These are phyloP conservation scores for Fusarium neocosmosporiellum DNA, from an alignment of 2,329 filamentous ascomycete genomes.

Conservation along the genomic window DNA sequence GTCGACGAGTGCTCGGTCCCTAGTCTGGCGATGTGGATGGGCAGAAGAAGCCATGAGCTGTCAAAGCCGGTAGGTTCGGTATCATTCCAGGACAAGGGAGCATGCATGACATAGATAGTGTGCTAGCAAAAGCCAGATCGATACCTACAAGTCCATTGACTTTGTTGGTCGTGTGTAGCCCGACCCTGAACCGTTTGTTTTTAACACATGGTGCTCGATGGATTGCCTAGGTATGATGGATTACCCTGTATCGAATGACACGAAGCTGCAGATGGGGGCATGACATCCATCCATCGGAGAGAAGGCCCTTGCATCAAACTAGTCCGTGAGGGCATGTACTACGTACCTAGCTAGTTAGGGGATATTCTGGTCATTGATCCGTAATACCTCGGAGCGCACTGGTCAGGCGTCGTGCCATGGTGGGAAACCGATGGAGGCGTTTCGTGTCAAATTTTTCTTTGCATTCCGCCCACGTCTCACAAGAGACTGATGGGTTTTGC, in stretches of 20 bases:
- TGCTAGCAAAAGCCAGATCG: neutral
- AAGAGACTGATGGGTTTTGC: neutral
- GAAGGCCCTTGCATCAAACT: neutral
- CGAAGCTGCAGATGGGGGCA: neutral
- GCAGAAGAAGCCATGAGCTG: neutral
- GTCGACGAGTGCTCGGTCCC: neutral
- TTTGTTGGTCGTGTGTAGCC: neutral
- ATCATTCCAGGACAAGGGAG: neutral
- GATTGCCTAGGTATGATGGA: neutral
- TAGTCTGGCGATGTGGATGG: neutral
- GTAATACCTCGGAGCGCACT: constrained; percentile 4
- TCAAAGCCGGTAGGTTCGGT: neutral
- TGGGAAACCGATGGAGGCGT: neutral
- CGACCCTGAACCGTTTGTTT: neutral
- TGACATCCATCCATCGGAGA: neutral
- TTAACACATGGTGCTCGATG: neutral
- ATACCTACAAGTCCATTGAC: neutral
- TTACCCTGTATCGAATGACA: constrained; percentile 5
- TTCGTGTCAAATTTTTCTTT: neutral
- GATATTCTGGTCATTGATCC: neutral
- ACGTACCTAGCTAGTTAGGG: neutral
- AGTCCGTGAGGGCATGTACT: neutral
- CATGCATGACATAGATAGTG: neutral
- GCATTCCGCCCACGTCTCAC: constrained; percentile 1
- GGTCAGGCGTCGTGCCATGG: neutral